Evolutionary conservation across 202 grass and related monocot genomes (phyloP), one percentile per base, ranked within the genome.

Genomic region (Alloteropsis angusta): DNA sequence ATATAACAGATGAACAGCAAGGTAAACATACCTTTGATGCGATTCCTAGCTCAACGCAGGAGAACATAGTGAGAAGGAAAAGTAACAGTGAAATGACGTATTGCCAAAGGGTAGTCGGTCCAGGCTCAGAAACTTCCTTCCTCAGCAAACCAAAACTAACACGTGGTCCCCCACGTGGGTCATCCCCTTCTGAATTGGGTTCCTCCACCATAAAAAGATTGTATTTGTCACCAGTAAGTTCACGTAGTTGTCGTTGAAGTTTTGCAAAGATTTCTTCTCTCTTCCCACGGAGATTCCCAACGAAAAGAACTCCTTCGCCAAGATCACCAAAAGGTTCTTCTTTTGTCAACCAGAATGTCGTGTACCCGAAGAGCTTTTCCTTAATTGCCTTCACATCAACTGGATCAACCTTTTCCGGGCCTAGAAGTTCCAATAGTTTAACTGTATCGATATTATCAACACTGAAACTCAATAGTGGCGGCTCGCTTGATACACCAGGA

Each of bases 181-280:
- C 96, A 18, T 86, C 90, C 41, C 77, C 96, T 84, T 96, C 96
- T 71, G 96, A 91, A 82, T 96, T 93, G 17, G 92, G 96, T 71
- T 99, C 96, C 63, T 93, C 92, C 37, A 99, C 92, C 96, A 99
- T 96, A 85, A 99, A 96, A 63, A 99, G 84, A 82, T 99, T 96
- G 64, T 99, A 99, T 76, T 91, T 96, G 63, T 87, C 84, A 68
- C 90, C 90, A 71, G 88, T 93, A 84, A 96, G 84, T 83, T 95
- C 92, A 75, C 43, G 72, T 60, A 99, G 75, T 53, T 93, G 86
- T 21, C 44, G 46, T 55, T 89, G 92, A 79, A 99, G 86, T 80
- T 96, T 99, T 16, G 86, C 81, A 87, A 96, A 99, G 56, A 96
- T 91, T 59, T 93, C 86, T 57, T 99, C 96, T 62, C 88, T 99